Evolutionary conservation across 768 basidiomycete species (phyloP), one percentile per base, ranked within the genome.

Genomic region (Paxillus ammoniavirescens): DNA sequence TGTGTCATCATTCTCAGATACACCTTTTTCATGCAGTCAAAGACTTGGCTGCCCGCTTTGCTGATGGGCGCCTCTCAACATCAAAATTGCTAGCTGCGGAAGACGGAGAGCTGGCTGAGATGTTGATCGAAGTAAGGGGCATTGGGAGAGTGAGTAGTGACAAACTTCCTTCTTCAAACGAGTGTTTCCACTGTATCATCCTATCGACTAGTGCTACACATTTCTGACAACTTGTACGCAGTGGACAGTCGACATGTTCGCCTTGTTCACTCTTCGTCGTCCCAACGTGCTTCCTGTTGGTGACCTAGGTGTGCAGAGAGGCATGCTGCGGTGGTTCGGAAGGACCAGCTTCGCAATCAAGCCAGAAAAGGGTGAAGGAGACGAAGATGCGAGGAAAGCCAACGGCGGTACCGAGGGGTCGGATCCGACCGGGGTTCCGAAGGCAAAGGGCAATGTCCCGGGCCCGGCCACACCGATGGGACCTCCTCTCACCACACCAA

Each of bases 281-380:
- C 89, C 89, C 2, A 83, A 95, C 65, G 87, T 97, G 49, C 76
- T 95, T 1, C 83, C 87, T 12, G 75, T 82, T 30, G 87, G 91
- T 8, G 93, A 95, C 61, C 77, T 95, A 14, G 92, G 92, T 13
- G 87, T 95, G 0, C 91, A 95, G 63, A 76, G 84, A 17, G 89
- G 89, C 18, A 48, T 89, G 17, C 67, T 84, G 47, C 77, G 83
- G 35, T 90, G 88, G 88, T 78, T 83, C 64, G 47, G 52, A 57
- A n/a, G 45, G 5, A 28, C 46, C 28, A 37, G 28, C 2, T 18
- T 55, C 52, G 47, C 57, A 36, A 65, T 62, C 50, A 60, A 53
- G 50, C 47, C 23, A 37, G 59, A 51, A 44, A 57, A 52, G 54
- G 55, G 36, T 8, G 56, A 58, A 10, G 44, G 8, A 35, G 43